phyloP scores from a whole-genome alignment of 306 rosid genomes.

The Acacia crassicarpa region DNA sequence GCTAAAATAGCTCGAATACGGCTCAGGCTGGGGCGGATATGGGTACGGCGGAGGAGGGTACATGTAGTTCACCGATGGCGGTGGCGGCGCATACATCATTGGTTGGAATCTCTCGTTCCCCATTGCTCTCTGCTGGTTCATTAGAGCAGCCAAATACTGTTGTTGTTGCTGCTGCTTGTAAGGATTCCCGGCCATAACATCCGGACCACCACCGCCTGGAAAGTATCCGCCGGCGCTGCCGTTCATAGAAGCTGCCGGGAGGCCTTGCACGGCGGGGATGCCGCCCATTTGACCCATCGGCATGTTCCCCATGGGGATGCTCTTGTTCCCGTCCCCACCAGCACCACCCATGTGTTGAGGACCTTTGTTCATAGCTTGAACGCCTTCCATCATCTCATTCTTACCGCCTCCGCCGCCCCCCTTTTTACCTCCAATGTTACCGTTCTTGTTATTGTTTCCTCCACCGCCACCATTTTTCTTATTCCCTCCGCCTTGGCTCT shows the following conservation, averaged over 20 bases:
- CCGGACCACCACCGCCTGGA: slow-evolving; percentile 55
- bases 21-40: slow-evolving; percentile 45
- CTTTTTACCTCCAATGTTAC: slow-evolving; percentile 20
- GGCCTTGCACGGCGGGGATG: slow-evolving; percentile 61
- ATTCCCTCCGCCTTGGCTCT: slow-evolving; percentile 30
- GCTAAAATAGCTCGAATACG: slow-evolving; percentile 51
- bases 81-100: slow-evolving; percentile 66
- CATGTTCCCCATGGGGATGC: slow-evolving; percentile 47
- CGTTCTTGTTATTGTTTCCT: slow-evolving; percentile 16
- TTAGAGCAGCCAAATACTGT: slow-evolving; percentile 62
- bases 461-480: slow-evolving; percentile 37
- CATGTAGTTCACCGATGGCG: slow-evolving; percentile 46
- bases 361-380: slow-evolving; percentile 38
- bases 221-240: slow-evolving; percentile 37
- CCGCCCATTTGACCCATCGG: slow-evolving; percentile 60
- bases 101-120: slow-evolving; percentile 75
- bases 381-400: slow-evolving; percentile 39
- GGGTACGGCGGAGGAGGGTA: slow-evolving; percentile 39
- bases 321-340: slow-evolving; percentile 45
- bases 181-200: slow-evolving; percentile 52
- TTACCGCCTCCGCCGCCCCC: slow-evolving; percentile 23
- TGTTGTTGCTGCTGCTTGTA: slow-evolving; percentile 49
- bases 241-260: slow-evolving; percentile 47
- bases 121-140: slow-evolving; percentile 69
- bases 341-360: slow-evolving; percentile 42